Evolutionary conservation across 164 flowering plant genomes (phyloP).

Genomic region (Macadamia integrifolia): DNA sequence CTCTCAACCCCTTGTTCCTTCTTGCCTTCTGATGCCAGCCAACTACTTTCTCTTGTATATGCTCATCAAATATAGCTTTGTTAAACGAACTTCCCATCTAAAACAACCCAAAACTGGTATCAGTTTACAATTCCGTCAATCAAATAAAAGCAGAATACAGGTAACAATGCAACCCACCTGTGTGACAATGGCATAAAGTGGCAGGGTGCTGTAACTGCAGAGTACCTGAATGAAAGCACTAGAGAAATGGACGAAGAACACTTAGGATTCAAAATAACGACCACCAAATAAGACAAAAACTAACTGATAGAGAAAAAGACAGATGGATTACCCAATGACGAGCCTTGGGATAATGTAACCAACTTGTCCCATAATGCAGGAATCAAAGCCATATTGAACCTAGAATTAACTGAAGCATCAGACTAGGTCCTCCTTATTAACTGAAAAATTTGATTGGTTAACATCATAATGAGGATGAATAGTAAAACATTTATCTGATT

Average conservation of each 20-base stretch:
- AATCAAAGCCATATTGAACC: conserved; percentile 36
- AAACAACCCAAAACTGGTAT: background rate
- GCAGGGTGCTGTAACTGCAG: conserved; percentile 38
- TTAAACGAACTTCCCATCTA: conserved; percentile 65
- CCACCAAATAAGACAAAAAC: background rate
- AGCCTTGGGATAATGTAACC: conserved; percentile 56
- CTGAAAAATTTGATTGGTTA: background rate
- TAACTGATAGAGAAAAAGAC: background rate
- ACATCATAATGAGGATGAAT: background rate
- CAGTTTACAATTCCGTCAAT: background rate
- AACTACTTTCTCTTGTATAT: conserved; percentile 32
- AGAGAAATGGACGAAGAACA: background rate
- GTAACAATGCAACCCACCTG: conserved; percentile 32
- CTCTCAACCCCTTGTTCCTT: conserved; percentile 24
- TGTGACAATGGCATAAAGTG: conserved; percentile 56
- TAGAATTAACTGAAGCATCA: conserved; percentile 3
- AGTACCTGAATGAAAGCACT: conserved; percentile 32
- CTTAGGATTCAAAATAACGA: background rate
- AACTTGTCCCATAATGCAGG: conserved; percentile 61
- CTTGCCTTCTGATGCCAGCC: conserved; percentile 51
- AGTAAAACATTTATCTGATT: background rate
- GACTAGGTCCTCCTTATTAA: background rate
- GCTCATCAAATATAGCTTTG: conserved; percentile 43
- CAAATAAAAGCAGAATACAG: background rate
- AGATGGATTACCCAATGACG: conserved; percentile 48